A percentile compares a stretch with the other conserved stretches of the same genome.
Conservation (phyloP, 768 basidiomycete species). For the Galerina marginata region DNA sequence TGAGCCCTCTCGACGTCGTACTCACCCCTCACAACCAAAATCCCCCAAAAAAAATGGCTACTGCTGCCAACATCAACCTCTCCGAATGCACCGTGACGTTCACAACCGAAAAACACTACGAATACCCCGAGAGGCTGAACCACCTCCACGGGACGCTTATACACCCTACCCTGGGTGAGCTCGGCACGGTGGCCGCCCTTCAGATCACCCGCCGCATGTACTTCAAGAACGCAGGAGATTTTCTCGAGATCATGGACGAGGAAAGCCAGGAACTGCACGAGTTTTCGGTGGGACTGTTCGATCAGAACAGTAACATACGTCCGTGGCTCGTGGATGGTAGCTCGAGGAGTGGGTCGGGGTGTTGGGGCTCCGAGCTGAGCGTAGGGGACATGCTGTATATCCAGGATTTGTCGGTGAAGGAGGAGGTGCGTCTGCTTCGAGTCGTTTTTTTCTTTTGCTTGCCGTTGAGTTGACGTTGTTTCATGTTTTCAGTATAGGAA, state of each 20-base stretch:
- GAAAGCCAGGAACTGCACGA: constrained; percentile 35
- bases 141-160: neutral
- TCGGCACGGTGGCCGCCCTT: constrained; percentile 1
- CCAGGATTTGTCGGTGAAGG: constrained; percentile 26
- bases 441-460: neutral
- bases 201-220: neutral
- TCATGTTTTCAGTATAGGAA: constrained; percentile 12
- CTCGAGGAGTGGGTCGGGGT: constrained; percentile 35
- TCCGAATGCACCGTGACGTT: constrained; percentile 14
- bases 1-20: too few species aligned
- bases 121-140: neutral
- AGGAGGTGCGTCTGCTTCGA: constrained; percentile 20
- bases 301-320: constrained; percentile 31
- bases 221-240: constrained; percentile 14
- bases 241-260: constrained; percentile 32
- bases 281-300: constrained; percentile 34
- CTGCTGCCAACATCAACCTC: neutral
- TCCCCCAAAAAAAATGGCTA: neutral
- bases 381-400: constrained; percentile 33
- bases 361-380: constrained; percentile 36
- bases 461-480: neutral
- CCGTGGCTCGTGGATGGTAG: constrained; percentile 29
- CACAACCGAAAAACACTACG: neutral
- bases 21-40: too few species aligned
- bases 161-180: constrained; percentile 9